These are phyloP conservation scores for Cyanidiococcus yangmingshanensis DNA, from an alignment of 23 red algal genomes.

Conservation along the genomic window DNA sequence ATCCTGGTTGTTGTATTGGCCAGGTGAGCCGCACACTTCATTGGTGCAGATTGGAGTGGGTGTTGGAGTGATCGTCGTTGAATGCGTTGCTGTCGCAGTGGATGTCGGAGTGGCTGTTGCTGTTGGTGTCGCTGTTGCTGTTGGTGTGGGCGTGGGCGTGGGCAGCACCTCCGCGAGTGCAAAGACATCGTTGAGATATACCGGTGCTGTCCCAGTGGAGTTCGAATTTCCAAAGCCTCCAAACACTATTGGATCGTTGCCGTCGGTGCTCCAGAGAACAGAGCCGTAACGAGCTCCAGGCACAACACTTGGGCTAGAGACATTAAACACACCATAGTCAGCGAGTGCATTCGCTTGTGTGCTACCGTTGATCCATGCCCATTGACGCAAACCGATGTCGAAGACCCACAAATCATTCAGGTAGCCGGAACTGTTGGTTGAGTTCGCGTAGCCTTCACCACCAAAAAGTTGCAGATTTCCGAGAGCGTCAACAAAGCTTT, in stretches of 20 bases:
- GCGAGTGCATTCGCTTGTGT: neutral
- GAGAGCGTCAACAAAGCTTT: neutral
- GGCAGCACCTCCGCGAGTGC: neutral
- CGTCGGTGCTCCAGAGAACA: neutral
- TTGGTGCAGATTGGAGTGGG: slow-evolving; percentile 1
- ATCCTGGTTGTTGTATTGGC: neutral
- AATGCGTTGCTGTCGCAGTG: neutral
- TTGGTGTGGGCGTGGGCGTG: neutral
- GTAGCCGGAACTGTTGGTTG: no score
- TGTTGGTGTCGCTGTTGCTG: neutral
- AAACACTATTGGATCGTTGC: neutral
- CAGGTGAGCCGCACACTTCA: neutral
- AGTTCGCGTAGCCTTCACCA: no score
- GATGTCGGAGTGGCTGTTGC: neutral
- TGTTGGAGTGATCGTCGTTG: neutral
- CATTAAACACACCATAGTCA: slow-evolving; percentile 6
- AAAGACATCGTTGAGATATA: neutral
- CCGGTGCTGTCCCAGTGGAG: neutral
- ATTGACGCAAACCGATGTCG: neutral
- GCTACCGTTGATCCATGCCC: neutral
- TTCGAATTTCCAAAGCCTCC: neutral
- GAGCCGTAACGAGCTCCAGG: neutral
- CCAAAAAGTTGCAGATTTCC: neutral
- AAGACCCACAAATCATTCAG: neutral
- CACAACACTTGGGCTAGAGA: no score